Percentiles rank a stretch among this genome's conserved stretches.
Evolutionary conservation across 2,329 filamentous ascomycete species (phyloP).

Genomic region (Cryphonectria radicalis): DNA sequence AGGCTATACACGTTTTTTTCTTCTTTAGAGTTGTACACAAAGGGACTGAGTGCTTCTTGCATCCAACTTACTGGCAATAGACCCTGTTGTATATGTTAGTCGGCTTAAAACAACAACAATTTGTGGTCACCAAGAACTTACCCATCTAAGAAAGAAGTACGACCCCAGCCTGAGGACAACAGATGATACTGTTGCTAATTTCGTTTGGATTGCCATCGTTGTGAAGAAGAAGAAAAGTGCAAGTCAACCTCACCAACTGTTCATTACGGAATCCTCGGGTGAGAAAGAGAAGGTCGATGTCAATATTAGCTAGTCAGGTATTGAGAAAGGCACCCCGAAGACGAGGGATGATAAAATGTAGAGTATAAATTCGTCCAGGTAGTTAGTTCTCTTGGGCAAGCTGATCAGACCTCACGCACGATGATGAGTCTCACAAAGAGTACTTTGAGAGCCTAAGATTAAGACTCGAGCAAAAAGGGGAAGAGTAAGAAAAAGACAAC

Average conservation of each 20-base stretch:
- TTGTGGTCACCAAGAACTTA: slow-evolving; percentile 39
- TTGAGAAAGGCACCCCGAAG: not conserved
- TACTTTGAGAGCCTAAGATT: not conserved
- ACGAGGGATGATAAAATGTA: not conserved
- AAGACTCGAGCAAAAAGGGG: not conserved
- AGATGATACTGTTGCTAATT: slow-evolving; percentile 49
- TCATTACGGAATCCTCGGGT: slow-evolving; percentile 3
- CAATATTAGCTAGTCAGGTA: not conserved
- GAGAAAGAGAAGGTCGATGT: not conserved
- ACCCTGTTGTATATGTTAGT: slow-evolving; percentile 34
- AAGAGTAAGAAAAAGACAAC: not conserved
- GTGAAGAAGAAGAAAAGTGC: not conserved
- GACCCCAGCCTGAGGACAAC: slow-evolving; percentile 53
- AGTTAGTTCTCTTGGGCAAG: not conserved
- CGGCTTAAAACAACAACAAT: not conserved
- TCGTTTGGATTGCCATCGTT: slow-evolving; percentile 40
- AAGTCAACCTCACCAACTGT: not conserved
- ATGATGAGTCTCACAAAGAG: not conserved
- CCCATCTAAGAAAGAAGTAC: slow-evolving; percentile 67
- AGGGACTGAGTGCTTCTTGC: not conserved
- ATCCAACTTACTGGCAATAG: slow-evolving; percentile 41
- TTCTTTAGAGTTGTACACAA: not conserved
- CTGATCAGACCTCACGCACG: not conserved
- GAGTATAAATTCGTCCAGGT: not conserved
- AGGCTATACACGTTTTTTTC: slow-evolving; percentile 20